phyloP scores from a whole-genome alignment of 768 basidiomycete genomes.

The Termitomyces sp. region DNA sequence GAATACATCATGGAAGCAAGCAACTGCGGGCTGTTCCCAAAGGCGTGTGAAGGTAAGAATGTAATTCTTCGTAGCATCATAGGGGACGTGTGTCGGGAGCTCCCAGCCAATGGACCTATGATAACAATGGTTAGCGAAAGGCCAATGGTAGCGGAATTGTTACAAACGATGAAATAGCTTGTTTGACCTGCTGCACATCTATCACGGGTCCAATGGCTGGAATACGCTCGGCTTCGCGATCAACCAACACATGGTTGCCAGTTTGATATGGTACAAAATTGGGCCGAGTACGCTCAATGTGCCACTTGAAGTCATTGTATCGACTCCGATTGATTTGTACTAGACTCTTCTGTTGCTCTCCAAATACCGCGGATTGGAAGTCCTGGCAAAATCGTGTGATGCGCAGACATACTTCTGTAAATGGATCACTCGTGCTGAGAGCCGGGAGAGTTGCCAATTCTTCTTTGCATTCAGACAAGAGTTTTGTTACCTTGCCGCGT shows the following conservation, averaged over 20 bases:
- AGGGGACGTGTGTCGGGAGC: constrained; percentile 28
- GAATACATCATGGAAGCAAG: constrained; percentile 25
- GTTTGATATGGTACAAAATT: constrained; percentile 27
- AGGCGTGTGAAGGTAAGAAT: constrained; percentile 20
- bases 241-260: too few species aligned
- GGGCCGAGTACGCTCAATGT: constrained; percentile 32
- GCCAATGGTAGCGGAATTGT: background rate
- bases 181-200: constrained; percentile 18
- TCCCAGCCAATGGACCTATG: constrained; percentile 32
- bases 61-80: constrained; percentile 24
- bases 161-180: constrained; percentile 23
- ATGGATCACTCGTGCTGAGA: constrained; percentile 29
- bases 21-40: constrained; percentile 22
- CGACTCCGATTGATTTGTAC: constrained; percentile 26
- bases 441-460: constrained; percentile 36
- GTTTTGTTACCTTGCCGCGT: constrained; percentile 28
- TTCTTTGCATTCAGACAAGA: constrained; percentile 27
- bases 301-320: constrained; percentile 26
- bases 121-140: background rate
- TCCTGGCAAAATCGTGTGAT: constrained; percentile 40
- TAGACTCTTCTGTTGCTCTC: constrained; percentile 26
- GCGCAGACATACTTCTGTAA: constrained; percentile 37
- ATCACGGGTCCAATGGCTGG: background rate
- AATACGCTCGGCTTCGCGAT: background rate
- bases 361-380: constrained; percentile 26